Percentiles rank a stretch among this genome's conserved stretches.
Conservation (phyloP, 495 filamentous ascomycete genomes). For the Penicillium diatomitis region DNA sequence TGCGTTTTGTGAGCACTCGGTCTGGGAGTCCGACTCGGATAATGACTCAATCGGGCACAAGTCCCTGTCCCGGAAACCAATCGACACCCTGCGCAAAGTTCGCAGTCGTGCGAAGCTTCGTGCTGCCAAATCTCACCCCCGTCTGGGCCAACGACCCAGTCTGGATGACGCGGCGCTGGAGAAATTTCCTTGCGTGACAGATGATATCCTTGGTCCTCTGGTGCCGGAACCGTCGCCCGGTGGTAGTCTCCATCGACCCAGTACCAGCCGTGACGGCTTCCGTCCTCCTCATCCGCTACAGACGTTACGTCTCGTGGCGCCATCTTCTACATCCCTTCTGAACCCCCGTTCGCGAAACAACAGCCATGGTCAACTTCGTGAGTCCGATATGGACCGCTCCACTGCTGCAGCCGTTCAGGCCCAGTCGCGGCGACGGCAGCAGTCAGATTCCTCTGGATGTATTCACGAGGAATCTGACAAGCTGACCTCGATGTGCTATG, state of each 20-base stretch:
- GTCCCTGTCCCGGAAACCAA: conserved; percentile 32
- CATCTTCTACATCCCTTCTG: conserved; percentile 31
- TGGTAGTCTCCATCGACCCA: conserved; percentile 17
- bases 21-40: conserved; percentile 42
- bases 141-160: conserved; percentile 18
- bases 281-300: conserved; percentile 19
- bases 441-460: conserved; percentile 22
- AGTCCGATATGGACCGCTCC: conserved; percentile 28
- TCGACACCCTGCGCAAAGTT: conserved; percentile 40
- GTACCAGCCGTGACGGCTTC: conserved; percentile 21
- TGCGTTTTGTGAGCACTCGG: conserved; percentile 32
- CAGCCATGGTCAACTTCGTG: conserved; percentile 12
- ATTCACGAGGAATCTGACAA: conserved; percentile 18
- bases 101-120: conserved; percentile 38
- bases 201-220: conserved; percentile 10
- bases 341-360: conserved; percentile 22
- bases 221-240: conserved; percentile 6
- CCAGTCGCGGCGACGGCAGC: conserved; percentile 27
- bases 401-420: conserved; percentile 35
- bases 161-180: conserved; percentile 17
- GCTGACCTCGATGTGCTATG: conserved; percentile 27
- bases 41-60: conserved; percentile 29
- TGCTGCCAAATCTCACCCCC: conserved; percentile 35
- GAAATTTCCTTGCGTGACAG: conserved; percentile 28
- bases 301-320: conserved; percentile 31